Base-by-base conservation (phyloP, 805 yeast genomes). In the Myxozyma kluyveri region DNA sequence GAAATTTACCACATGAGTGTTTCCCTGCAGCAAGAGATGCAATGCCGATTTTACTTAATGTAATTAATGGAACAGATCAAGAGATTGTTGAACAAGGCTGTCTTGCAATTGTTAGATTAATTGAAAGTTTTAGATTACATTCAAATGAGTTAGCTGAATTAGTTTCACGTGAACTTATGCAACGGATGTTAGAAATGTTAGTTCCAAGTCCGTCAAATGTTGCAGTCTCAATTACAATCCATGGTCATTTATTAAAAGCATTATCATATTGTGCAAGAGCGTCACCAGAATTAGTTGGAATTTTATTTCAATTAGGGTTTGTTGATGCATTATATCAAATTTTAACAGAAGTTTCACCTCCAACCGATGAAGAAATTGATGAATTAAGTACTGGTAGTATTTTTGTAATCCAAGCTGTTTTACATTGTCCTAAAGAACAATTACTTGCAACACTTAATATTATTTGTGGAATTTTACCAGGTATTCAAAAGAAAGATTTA, bases 361-460 rank as follows among this genome's bases (percentile, higher is more conserved):
- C 59, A 29, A 52, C 58, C 26, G 66, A 63, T 14, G 41, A 49
- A 21, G 48, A 61, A 10, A 54, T 59, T 26, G 54, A 57, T 29
- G 42, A 56, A 29, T 77, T 76, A 50, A 54, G 45, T 21, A 44
- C 60, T 4, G 64, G 70, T 5, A 63, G 54, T 37, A 47, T 60
- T 1, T 65, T 80, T 1, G 72, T 88, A 3, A 78, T 84, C 42
- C 95, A 86, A 62, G 79, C 87, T 0, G 67, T 88, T 36, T 83
- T 87, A 81, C 79, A 83, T 48, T 78, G 82, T 1, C 89, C 91
- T 0, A 84, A 82, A 59, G 84, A 82, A n/a, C 64, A 86, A 26
- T 66, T 85, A 18, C 59, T 77, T 1, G 72, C 79, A 12, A 72
- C 83, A 18, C 67, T 87, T 18, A 75, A 77, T 37, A 70, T 88